Evolutionary conservation across 495 filamentous ascomycete species (phyloP).

Genomic region (Chaetomium fimeti): DNA sequence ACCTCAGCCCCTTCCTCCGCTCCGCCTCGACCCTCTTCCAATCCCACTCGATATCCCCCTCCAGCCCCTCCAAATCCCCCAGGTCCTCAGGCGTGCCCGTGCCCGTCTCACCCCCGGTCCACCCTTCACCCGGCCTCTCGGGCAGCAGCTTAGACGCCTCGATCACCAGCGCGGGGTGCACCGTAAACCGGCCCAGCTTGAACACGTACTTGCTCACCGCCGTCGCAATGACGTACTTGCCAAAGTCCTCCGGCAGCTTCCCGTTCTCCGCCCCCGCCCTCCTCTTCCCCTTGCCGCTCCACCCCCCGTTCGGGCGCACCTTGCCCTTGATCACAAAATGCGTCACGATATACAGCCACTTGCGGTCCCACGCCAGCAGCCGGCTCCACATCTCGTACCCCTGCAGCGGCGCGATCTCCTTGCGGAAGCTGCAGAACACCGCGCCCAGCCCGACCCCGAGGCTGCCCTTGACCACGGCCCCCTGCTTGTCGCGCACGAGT

Average conservation of each 20-base stretch:
- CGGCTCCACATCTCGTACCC: constrained; percentile 71
- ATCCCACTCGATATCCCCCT: constrained; percentile 44
- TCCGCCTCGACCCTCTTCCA: constrained; percentile 50
- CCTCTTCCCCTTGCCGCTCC: constrained; percentile 31
- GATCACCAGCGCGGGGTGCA: constrained; percentile 76
- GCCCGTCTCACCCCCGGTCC: constrained; percentile 44
- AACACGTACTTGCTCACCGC: constrained; percentile 84
- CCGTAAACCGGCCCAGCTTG: constrained; percentile 81
- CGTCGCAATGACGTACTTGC: constrained; percentile 64
- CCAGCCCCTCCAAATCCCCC: constrained; percentile 27
- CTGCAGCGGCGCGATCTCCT: constrained; percentile 67
- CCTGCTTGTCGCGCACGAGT: constrained; percentile 44
- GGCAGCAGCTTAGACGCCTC: constrained; percentile 67
- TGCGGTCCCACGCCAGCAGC: constrained; percentile 67
- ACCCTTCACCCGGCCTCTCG: constrained; percentile 49
- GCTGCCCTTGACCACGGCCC: constrained; percentile 35
- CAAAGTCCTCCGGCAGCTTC: constrained; percentile 43
- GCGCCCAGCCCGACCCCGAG: constrained; percentile 65
- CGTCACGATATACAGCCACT: constrained; percentile 52
- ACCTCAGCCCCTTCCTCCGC: constrained; percentile 48
- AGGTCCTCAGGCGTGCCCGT: constrained; percentile 36
- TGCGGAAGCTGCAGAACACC: constrained; percentile 64
- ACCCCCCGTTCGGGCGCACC: constrained; percentile 45
- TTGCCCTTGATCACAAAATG: constrained; percentile 59
- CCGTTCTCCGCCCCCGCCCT: constrained; percentile 31